Evolutionary conservation across 352 stramenopile species (phyloP).

Genomic region (Phytophthora sojae): DNA sequence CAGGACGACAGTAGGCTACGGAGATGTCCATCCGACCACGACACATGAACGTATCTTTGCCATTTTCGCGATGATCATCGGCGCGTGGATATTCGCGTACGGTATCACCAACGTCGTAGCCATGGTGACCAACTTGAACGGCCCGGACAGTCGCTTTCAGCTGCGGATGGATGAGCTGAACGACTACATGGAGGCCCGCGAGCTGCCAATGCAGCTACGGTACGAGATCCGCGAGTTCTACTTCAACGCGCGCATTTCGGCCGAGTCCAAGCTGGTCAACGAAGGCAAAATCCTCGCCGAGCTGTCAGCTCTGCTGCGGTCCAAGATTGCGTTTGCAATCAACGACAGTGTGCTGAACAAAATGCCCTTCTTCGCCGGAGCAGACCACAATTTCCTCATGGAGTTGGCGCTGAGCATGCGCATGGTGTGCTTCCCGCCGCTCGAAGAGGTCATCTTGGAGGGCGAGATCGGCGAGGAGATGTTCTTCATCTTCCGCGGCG

Average conservation of each 20-base stretch:
- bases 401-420: slow-evolving; percentile 84
- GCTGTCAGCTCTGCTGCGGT: slow-evolving; percentile 73
- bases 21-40: slow-evolving; percentile 61
- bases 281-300: slow-evolving; percentile 78
- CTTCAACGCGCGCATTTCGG: slow-evolving; percentile 77
- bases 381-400: slow-evolving; percentile 86
- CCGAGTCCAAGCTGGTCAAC: slow-evolving; percentile 75
- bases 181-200: slow-evolving; percentile 82
- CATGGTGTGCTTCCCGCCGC: slow-evolving; percentile 82
- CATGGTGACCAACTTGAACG: slow-evolving; percentile 79
- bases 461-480: slow-evolving; percentile 86
- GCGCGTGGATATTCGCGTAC: slow-evolving; percentile 85
- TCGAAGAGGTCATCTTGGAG: slow-evolving; percentile 84
- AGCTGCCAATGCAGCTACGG: slow-evolving; percentile 74
- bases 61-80: slow-evolving; percentile 78
- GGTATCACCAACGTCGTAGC: slow-evolving; percentile 80
- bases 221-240: slow-evolving; percentile 88
- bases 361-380: slow-evolving; percentile 82
- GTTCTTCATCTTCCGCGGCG: slow-evolving; percentile 88
- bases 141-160: slow-evolving; percentile 67
- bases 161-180: slow-evolving; percentile 84
- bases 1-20: slow-evolving; percentile 82
- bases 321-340: slow-evolving; percentile 83
- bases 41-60: slow-evolving; percentile 73
- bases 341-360: slow-evolving; percentile 86